phyloP scores from a whole-genome alignment of 345 rosid species.

The Citrus sinensis region DVS_A1.0 CM039163.1:7562501-7563000 shows the following conservation, averaged over 20 bases:
- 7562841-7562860: not conserved
- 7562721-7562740: not conserved
- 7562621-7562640: slow-evolving; percentile 1
- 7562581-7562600: not conserved
- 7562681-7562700: slow-evolving; percentile 14
- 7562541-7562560: not conserved
- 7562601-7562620: not conserved
- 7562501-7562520: not conserved
- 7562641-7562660: slow-evolving; percentile 34
- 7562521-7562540: not conserved
- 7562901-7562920: not conserved
- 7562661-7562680: slow-evolving; percentile 45
- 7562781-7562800: not conserved
- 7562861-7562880: slow-evolving; percentile 7
- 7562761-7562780: not conserved
- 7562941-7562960: not conserved
- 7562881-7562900: not conserved
- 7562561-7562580: not conserved
- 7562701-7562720: not conserved
- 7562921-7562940: not conserved
- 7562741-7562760: not conserved
- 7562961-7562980: slow-evolving; percentile 10
- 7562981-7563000: slow-evolving; percentile 94
- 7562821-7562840: slow-evolving; percentile 12
- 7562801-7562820: not conserved